A percentile compares a stretch with the other conserved stretches of the same genome.
phyloP scores from a whole-genome alignment of 2,329 filamentous ascomycete genomes.

The Alternaria brassicae region DNA sequence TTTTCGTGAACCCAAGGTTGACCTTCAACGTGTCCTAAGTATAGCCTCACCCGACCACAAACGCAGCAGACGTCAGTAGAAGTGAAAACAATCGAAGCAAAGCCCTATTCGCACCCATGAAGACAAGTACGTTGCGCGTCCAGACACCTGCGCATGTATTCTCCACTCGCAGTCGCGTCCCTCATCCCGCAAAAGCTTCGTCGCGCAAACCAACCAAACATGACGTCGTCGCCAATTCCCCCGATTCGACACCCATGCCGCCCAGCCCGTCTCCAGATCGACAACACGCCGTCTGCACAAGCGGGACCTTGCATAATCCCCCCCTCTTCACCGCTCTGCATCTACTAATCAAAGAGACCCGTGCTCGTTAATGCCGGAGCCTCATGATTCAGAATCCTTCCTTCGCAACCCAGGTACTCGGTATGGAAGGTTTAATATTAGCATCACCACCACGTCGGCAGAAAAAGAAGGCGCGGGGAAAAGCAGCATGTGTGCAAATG shows the following conservation, averaged over 20 bases:
- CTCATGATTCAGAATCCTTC: slow-evolving; percentile 1
- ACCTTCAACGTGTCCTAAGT: neutral
- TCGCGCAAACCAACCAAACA: slow-evolving; percentile 19
- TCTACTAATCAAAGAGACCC: slow-evolving; percentile 2
- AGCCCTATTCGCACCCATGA: neutral
- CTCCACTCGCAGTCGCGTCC: slow-evolving; percentile 2
- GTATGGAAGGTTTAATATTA: neutral
- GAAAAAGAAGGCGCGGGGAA: neutral
- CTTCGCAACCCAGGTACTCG: slow-evolving; percentile 1
- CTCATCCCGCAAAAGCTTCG: neutral
- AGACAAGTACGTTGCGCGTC: neutral
- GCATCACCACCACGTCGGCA: neutral
- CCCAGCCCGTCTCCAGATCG: slow-evolving; percentile 17
- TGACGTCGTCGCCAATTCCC: neutral
- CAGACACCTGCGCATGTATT: neutral
- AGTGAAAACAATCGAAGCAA: rapidly evolving
- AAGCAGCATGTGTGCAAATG: neutral
- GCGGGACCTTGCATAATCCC: slow-evolving; percentile 26
- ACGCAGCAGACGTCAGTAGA: neutral
- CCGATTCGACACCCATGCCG: slow-evolving; percentile 20
- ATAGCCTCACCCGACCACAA: neutral
- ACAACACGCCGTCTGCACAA: slow-evolving; percentile 18
- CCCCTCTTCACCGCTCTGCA: slow-evolving; percentile 16
- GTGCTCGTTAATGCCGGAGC: neutral
- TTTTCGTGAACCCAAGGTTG: neutral